These are phyloP conservation scores for Lantana camara DNA, from an alignment of 257 asterid genomes.

Conservation along the genomic window DNA sequence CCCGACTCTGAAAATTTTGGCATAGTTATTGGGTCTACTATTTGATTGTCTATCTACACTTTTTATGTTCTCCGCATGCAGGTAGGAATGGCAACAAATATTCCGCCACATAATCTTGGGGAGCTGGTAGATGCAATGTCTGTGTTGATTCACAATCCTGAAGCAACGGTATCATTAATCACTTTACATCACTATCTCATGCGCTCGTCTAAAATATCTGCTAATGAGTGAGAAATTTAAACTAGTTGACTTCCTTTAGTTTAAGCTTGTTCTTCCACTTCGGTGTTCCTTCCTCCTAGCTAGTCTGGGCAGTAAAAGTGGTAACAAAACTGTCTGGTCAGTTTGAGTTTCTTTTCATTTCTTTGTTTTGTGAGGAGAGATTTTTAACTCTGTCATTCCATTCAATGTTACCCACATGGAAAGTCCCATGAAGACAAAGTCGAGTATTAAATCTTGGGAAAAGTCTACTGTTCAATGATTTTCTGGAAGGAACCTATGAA, in stretches of 20 bases:
- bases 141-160: constrained; percentile 90
- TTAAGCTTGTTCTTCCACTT: constrained; percentile 19
- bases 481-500: neutral
- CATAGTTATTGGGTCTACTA: constrained; percentile 11
- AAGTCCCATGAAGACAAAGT: neutral
- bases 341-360: constrained; percentile 17
- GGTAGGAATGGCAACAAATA: constrained; percentile 99
- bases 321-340: neutral
- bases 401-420: constrained; percentile 21
- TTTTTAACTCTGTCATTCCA: neutral
- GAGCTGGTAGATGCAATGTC: constrained; percentile 94
- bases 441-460: constrained; percentile 11
- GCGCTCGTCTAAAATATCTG: constrained; percentile 7
- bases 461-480: neutral
- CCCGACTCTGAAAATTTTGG: constrained; percentile 1
- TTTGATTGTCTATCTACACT: neutral
- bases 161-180: constrained; percentile 73
- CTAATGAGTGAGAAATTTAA: constrained; percentile 11
- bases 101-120: constrained; percentile 99
- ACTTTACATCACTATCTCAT: constrained; percentile 28
- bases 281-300: neutral
- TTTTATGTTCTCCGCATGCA: constrained; percentile 36
- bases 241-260: constrained; percentile 12
- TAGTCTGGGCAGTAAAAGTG: neutral
- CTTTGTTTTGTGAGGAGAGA: constrained; percentile 2